These are phyloP conservation scores for Seiridium unicorne DNA, from an alignment of 2,329 filamentous ascomycete species.

Conservation along the genomic window DNA sequence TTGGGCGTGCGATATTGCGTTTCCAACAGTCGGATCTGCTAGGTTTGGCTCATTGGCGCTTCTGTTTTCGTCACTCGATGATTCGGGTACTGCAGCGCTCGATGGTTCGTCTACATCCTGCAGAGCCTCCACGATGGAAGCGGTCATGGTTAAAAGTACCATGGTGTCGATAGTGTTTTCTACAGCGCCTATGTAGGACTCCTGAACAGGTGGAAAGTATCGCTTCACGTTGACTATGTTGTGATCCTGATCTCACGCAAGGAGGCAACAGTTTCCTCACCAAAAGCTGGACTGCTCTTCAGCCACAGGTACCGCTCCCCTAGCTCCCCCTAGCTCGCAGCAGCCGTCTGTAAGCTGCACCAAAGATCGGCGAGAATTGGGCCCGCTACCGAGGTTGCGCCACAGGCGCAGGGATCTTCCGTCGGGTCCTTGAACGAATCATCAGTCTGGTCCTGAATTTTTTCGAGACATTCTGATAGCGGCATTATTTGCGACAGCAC, in stretches of 20 bases:
- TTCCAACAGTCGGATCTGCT: slow-evolving; percentile 51
- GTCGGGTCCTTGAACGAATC: neutral
- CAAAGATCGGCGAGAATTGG: neutral
- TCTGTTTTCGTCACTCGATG: slow-evolving; percentile 35
- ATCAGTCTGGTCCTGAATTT: slow-evolving; percentile 4
- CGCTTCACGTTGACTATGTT: too few relatives aligned
- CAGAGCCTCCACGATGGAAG: slow-evolving; percentile 64
- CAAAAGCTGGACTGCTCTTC: neutral
- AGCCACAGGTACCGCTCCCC: neutral
- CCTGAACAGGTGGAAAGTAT: too few relatives aligned
- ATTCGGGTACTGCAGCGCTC: neutral
- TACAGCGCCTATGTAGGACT: too few relatives aligned
- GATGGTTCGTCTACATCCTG: slow-evolving; percentile 27
- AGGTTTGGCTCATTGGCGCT: slow-evolving; percentile 46
- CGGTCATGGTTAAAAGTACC: slow-evolving; percentile 77
- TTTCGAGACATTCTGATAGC: neutral
- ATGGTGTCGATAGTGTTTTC: slow-evolving; percentile 38
- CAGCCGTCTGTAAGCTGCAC: neutral
- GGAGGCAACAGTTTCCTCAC: neutral
- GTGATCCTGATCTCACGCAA: too few relatives aligned
- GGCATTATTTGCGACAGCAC: slow-evolving; percentile 2
- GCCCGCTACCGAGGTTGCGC: slow-evolving; percentile 1
- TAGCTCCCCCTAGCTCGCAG: too few relatives aligned
- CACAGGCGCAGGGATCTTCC: neutral
- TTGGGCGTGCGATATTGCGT: slow-evolving; percentile 71